Conservation (phyloP, 2,329 filamentous ascomycete species). For the Karstenula rhodostoma region DNA sequence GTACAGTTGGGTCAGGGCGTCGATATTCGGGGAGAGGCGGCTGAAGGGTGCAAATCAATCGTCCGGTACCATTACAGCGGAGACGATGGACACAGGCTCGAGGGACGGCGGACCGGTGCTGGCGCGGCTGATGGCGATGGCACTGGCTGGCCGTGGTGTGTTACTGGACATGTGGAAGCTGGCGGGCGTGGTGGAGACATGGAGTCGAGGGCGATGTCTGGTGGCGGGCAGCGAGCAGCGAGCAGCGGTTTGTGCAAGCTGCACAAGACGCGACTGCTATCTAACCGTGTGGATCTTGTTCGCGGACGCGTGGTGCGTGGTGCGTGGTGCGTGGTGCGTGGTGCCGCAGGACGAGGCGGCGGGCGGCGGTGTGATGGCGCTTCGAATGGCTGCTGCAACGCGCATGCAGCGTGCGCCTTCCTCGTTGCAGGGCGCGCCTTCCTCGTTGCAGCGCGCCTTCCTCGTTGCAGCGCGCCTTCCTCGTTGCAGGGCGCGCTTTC, state of each 20-base stretch:
- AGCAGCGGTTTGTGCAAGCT: neutral
- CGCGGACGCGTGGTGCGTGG: too few species aligned
- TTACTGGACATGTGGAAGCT: neutral
- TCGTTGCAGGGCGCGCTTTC: constrained; percentile 2
- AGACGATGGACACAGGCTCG: neutral
- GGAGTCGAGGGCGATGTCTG: neutral
- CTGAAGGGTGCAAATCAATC: neutral
- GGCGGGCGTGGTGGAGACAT: neutral
- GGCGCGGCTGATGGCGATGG: too few species aligned
- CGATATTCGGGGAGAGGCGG: neutral
- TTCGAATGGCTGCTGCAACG: neutral
- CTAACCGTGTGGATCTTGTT: neutral
- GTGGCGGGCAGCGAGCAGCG: neutral
- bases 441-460: too few species aligned
- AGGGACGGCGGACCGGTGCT: neutral
- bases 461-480: too few species aligned
- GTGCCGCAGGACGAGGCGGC: neutral
- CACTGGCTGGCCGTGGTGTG: neutral
- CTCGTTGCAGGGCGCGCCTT: neutral
- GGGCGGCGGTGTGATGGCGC: constrained; percentile 1
- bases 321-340: too few species aligned
- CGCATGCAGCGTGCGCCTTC: constrained; percentile 3
- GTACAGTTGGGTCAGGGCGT: neutral
- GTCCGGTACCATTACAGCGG: neutral
- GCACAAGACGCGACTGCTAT: neutral